Percentiles rank a stretch among this genome's conserved stretches.
Evolutionary conservation across 495 filamentous ascomycete species (phyloP).

Genomic region (Penicillium salamii): DNA sequence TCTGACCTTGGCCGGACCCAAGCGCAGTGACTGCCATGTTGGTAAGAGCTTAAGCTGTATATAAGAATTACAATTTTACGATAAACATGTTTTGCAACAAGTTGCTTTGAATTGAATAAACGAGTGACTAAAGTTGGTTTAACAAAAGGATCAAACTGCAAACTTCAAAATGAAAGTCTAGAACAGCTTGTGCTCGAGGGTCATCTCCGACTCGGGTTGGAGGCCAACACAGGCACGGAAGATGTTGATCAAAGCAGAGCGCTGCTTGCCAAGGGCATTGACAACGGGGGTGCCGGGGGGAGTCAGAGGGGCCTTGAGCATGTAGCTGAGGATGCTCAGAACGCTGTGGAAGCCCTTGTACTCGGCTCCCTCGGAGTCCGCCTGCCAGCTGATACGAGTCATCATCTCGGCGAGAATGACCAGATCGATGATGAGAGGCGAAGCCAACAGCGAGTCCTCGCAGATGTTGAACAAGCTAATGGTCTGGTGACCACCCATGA

Average conservation of each 20-base stretch:
- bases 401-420: slow-evolving; percentile 93
- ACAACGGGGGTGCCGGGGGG: slow-evolving; percentile 94
- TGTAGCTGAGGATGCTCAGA: slow-evolving; percentile 96
- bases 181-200: slow-evolving; percentile 98
- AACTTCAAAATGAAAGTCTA: slow-evolving; percentile 21
- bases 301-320: slow-evolving; percentile 98
- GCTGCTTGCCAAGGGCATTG: slow-evolving; percentile 96
- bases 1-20: slow-evolving; percentile 29
- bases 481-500: slow-evolving; percentile 97
- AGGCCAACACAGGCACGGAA: slow-evolving; percentile 97
- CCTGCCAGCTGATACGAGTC: slow-evolving; percentile 94
- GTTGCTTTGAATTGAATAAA: slow-evolving; percentile 17
- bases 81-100: not conserved
- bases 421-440: slow-evolving; percentile 95
- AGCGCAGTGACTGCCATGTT: slow-evolving; percentile 4
- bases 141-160: not conserved
- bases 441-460: slow-evolving; percentile 97
- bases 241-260: slow-evolving; percentile 92
- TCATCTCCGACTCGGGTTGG: slow-evolving; percentile 99
- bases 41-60: not conserved
- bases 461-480: slow-evolving; percentile 99
- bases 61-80: not conserved
- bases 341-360: slow-evolving; percentile 97
- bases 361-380: slow-evolving; percentile 56
- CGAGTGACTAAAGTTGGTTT: slow-evolving; percentile 36